These are phyloP conservation scores for Penicillium janthinellum DNA, from an alignment of 2,329 filamentous ascomycete genomes.

Conservation along the genomic window DNA sequence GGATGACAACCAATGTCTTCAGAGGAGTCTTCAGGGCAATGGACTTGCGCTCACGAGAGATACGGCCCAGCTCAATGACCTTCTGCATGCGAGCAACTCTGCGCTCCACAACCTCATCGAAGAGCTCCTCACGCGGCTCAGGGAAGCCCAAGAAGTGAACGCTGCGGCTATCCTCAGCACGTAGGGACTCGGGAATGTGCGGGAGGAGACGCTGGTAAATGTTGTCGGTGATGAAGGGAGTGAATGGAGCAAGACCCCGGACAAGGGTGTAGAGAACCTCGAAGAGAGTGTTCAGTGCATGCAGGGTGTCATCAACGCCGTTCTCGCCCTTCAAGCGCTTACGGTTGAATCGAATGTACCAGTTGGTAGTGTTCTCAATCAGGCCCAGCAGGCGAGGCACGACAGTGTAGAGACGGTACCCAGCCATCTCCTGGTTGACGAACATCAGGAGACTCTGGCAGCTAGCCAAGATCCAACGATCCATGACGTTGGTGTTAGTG, in stretches of 20 bases:
- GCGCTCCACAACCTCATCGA: constrained; percentile 82
- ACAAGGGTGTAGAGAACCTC: constrained; percentile 89
- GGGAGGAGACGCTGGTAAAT: constrained; percentile 85
- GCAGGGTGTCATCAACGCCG: constrained; percentile 79
- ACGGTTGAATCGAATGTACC: constrained; percentile 96
- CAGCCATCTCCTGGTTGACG: constrained; percentile 87
- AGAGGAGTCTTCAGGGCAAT: constrained; percentile 89
- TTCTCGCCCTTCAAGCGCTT: constrained; percentile 88
- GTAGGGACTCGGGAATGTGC: constrained; percentile 73
- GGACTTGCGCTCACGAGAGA: constrained; percentile 80
- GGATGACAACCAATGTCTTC: constrained; percentile 86
- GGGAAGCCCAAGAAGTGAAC: constrained; percentile 94
- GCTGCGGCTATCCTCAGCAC: constrained; percentile 73
- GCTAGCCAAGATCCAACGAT: constrained; percentile 90
- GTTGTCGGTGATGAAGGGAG: constrained; percentile 90
- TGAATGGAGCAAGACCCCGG: constrained; percentile 88
- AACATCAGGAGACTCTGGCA: constrained; percentile 90
- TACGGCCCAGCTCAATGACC: constrained; percentile 86
- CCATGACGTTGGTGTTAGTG: constrained; percentile 88
- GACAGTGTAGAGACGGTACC: constrained; percentile 83
- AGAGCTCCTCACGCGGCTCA: constrained; percentile 82
- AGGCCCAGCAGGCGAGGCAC: constrained; percentile 79
- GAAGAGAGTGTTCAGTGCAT: constrained; percentile 91
- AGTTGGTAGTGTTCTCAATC: constrained; percentile 96
- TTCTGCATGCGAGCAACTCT: constrained; percentile 89